A percentile compares a stretch with the other conserved stretches of the same genome.
Evolutionary conservation across 345 rosid species (phyloP).

Genomic region (Ceriops tagal): DNA sequence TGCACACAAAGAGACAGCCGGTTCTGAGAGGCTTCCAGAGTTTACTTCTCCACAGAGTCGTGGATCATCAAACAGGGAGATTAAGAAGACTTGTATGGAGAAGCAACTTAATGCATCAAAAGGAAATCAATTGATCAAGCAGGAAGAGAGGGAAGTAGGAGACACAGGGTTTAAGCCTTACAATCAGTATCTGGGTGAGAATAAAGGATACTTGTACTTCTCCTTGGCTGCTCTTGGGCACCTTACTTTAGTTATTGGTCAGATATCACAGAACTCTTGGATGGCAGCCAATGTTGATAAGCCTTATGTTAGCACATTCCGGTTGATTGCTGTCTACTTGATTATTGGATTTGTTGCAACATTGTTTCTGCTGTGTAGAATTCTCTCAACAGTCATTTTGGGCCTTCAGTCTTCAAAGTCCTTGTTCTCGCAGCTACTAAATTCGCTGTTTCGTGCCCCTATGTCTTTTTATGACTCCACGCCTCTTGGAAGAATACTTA

Average conservation of each 20-base stretch:
- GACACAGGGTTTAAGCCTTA: constrained; percentile 76
- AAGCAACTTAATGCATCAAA: constrained; percentile 40
- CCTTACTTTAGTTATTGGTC: constrained; percentile 48
- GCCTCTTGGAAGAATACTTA: constrained; percentile 78
- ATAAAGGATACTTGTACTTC: constrained; percentile 72
- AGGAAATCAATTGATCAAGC: constrained; percentile 73
- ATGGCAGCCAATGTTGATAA: constrained; percentile 75
- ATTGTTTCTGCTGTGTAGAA: constrained; percentile 50
- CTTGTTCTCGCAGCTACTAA: constrained; percentile 56
- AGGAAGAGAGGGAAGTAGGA: constrained; percentile 78
- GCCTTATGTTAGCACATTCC: constrained; percentile 47
- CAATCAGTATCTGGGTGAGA: constrained; percentile 61
- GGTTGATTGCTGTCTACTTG: constrained; percentile 57
- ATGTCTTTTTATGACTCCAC: constrained; percentile 93
- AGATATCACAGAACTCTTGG: constrained; percentile 67
- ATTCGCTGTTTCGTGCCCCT: constrained; percentile 73
- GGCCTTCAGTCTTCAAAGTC: constrained; percentile 65
- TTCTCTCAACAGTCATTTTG: constrained; percentile 45
- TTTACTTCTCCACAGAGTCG: constrained; percentile 34
- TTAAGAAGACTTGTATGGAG: constrained; percentile 43
- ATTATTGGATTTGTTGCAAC: constrained; percentile 47
- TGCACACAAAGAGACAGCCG: constrained; percentile 95
- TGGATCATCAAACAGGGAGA: constrained; percentile 43
- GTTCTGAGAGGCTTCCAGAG: constrained; percentile 56
- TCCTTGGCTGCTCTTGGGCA: constrained; percentile 44